These are phyloP conservation scores for Acanthamoeba royreba DNA, from an alignment of 208 protist species.

Conservation along the genomic window DNA sequence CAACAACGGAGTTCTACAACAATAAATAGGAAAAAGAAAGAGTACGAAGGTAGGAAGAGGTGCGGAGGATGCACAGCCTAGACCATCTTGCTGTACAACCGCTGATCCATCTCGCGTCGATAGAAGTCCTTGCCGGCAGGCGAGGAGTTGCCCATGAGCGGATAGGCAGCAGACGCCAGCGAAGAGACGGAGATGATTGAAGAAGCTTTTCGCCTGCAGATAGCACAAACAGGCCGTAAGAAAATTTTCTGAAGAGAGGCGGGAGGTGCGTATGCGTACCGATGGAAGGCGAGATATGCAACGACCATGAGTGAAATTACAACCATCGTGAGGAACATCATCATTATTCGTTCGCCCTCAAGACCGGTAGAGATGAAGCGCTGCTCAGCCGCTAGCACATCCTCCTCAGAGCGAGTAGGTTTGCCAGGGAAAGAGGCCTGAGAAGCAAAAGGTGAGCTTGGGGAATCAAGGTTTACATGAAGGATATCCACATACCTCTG, in stretches of 20 bases:
- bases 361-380: background rate
- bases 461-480: background rate
- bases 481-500: background rate
- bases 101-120: background rate
- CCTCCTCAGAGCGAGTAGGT: background rate
- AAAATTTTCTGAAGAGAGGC: background rate
- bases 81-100: slow-evolving; percentile 10
- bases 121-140: background rate
- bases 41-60: too few relatives aligned
- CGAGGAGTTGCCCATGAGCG: background rate
- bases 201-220: background rate
- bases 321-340: background rate
- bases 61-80: too few relatives aligned
- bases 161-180: background rate
- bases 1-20: too few relatives aligned
- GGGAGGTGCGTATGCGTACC: background rate
- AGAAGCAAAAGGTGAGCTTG: background rate
- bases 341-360: background rate
- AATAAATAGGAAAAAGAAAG: too few relatives aligned
- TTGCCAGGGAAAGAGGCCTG: background rate
- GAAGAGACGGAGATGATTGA: background rate
- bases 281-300: background rate
- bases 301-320: background rate
- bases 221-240: too few relatives aligned
- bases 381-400: background rate